Conservation (phyloP, 2,329 filamentous ascomycete species). For the Paramyrothecium roridum region DNA sequence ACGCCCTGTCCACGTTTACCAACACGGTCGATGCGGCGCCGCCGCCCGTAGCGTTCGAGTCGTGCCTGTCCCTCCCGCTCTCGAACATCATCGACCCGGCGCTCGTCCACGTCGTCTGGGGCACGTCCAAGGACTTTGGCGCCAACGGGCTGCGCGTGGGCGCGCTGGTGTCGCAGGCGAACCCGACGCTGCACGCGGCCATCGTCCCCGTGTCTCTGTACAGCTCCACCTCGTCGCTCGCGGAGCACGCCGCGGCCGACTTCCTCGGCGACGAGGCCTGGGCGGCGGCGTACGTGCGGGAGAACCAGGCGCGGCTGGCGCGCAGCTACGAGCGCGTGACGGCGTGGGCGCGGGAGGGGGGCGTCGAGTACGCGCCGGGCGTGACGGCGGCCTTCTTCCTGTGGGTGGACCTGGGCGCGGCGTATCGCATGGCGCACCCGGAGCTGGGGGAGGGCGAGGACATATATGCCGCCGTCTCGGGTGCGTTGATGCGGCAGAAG, state of each 20-base stretch:
- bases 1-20: conserved; percentile 49
- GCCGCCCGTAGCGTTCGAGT: conserved; percentile 36
- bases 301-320: conserved; percentile 37
- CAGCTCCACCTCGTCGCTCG: conserved; percentile 39
- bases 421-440: conserved; percentile 15
- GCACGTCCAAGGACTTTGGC: conserved; percentile 51
- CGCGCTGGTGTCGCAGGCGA: conserved; percentile 44
- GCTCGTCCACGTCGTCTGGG: conserved; percentile 49
- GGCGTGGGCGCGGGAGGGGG: conserved; percentile 30
- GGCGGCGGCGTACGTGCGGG: conserved; percentile 37
- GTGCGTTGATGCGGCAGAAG: conserved; percentile 22
- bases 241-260: conserved; percentile 36
- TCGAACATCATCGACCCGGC: conserved; percentile 41
- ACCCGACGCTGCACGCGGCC: conserved; percentile 32
- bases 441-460: conserved; percentile 9
- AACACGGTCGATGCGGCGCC: conserved; percentile 28
- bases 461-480: conserved; percentile 20
- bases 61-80: conserved; percentile 39
- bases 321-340: conserved; percentile 34
- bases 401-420: conserved; percentile 44
- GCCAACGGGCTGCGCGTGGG: conserved; percentile 54
- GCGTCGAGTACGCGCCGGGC: conserved; percentile 41
- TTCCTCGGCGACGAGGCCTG: conserved; percentile 41
- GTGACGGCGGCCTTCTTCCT: conserved; percentile 54
- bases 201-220: conserved; percentile 35